A percentile compares a stretch with the other conserved stretches of the same genome.
Conservation (phyloP, 176 grass and related monocot species). For the Triticum timopheevii region DNA sequence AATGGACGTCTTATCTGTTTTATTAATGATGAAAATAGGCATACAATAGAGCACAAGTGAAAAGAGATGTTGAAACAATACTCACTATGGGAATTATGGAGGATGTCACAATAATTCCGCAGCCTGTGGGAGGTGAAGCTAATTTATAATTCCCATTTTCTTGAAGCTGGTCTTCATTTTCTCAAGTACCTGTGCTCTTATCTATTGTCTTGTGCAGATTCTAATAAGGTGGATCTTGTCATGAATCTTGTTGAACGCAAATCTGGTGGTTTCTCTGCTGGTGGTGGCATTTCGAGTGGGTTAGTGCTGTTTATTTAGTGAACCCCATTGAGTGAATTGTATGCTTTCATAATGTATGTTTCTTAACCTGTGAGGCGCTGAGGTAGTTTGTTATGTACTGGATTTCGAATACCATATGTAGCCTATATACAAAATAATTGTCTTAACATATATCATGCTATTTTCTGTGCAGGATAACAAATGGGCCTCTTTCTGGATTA, state of each 20-base stretch:
- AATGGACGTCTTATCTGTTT: conserved; percentile 12
- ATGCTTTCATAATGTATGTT: conserved; percentile 20
- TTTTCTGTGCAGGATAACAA: conserved; percentile 81
- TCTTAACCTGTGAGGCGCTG: background rate
- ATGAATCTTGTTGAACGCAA: conserved; percentile 99
- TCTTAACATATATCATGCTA: background rate
- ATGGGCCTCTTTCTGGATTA: conserved; percentile 93
- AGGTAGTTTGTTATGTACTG: background rate
- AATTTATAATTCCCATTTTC: conserved; percentile 32
- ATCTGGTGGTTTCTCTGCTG: conserved; percentile 97
- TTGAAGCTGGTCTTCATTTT: conserved; percentile 1
- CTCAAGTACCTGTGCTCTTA: background rate
- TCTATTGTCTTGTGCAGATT: conserved; percentile 62
- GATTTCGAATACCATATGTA: background rate
- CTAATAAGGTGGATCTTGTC: conserved; percentile 91
- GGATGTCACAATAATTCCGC: conserved; percentile 93
- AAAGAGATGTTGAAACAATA: conserved; percentile 98
- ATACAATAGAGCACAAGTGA: conserved; percentile 83
- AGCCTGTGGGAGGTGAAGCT: conserved; percentile 73
- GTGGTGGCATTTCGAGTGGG: conserved; percentile 99
- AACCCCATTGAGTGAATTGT: background rate
- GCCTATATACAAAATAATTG: background rate
- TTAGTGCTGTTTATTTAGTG: conserved; percentile 34
- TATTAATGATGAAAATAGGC: conserved; percentile 57
- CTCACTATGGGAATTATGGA: conserved; percentile 99